phyloP scores from a whole-genome alignment of 305 asterid species.

The Fraxinus sp. region DNA sequence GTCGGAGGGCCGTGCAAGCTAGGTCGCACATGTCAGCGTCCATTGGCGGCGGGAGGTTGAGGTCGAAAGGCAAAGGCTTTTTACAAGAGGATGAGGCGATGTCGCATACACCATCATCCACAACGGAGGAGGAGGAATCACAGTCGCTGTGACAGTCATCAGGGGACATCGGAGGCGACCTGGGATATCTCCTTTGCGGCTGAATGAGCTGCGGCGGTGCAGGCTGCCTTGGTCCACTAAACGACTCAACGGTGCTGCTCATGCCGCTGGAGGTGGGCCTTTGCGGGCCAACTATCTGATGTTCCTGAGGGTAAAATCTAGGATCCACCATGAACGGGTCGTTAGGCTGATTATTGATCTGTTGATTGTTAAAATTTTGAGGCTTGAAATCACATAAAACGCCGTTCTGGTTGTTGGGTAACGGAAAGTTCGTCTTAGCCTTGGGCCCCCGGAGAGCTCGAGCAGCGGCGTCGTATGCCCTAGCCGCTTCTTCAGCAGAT shows the following conservation, averaged over 20 bases:
- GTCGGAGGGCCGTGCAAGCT: conserved; percentile 62
- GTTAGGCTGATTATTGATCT: background rate
- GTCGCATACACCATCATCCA: conserved; percentile 41
- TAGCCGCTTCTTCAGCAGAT: conserved; percentile 40
- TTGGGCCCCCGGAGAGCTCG: conserved; percentile 37
- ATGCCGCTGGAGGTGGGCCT: conserved; percentile 41
- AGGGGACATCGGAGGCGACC: conserved; percentile 46
- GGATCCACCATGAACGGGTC: conserved; percentile 23
- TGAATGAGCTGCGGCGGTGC: conserved; percentile 14
- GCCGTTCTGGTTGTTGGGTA: conserved; percentile 1
- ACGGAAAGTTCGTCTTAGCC: conserved; percentile 35
- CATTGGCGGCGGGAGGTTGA: conserved; percentile 38
- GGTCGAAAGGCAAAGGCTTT: conserved; percentile 46
- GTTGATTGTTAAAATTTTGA: conserved; percentile 1
- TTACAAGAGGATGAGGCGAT: conserved; percentile 43
- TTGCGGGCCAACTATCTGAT: conserved; percentile 25
- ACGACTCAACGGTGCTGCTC: conserved; percentile 60
- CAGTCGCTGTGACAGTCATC: conserved; percentile 59
- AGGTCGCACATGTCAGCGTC: conserved; percentile 50
- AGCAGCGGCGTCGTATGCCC: conserved; percentile 41
- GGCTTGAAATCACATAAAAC: conserved; percentile 15
- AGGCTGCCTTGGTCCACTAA: conserved; percentile 44
- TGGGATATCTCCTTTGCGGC: conserved; percentile 35
- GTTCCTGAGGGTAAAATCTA: conserved; percentile 22
- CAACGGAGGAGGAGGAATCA: conserved; percentile 51